phyloP scores from a whole-genome alignment of 2,329 filamentous ascomycete species.

The Trichoderma atroviride region DNA sequence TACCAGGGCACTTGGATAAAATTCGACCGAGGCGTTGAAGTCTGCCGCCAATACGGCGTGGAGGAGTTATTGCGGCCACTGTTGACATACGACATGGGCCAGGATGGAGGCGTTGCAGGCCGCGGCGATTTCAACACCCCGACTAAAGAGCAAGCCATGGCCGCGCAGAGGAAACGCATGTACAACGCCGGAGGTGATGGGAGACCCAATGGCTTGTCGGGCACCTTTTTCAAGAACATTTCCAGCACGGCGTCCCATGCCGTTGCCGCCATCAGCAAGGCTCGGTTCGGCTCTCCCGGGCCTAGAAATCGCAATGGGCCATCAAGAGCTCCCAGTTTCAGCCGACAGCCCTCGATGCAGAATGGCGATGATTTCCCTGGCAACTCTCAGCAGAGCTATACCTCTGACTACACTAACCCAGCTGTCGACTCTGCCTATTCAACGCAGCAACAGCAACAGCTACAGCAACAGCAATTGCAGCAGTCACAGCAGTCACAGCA shows the following conservation, averaged over 20 bases:
- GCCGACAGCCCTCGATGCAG: slow-evolving; percentile 71
- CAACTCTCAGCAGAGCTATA: slow-evolving; percentile 82
- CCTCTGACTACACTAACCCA: slow-evolving; percentile 70
- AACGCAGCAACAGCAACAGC: slow-evolving; percentile 49
- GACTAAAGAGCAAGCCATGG: slow-evolving; percentile 98
- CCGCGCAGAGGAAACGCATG: slow-evolving; percentile 87
- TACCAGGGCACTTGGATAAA: slow-evolving; percentile 99
- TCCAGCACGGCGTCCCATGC: slow-evolving; percentile 90
- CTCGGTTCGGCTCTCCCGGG: slow-evolving; percentile 84
- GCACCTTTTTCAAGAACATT: slow-evolving; percentile 97
- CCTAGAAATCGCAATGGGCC: slow-evolving; percentile 67
- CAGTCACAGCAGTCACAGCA: slow-evolving; percentile 32
- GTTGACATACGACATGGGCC: slow-evolving; percentile 78
- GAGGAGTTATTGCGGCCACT: slow-evolving; percentile 75
- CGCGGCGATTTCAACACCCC: slow-evolving; percentile 85
- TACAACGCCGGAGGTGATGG: slow-evolving; percentile 73
- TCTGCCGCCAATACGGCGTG: slow-evolving; percentile 79
- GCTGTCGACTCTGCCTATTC: slow-evolving; percentile 68
- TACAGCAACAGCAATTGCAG: not conserved
- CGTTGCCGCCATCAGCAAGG: slow-evolving; percentile 95
- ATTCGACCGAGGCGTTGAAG: slow-evolving; percentile 87
- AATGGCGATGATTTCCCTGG: slow-evolving; percentile 68
- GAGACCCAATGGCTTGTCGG: slow-evolving; percentile 67
- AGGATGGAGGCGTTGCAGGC: slow-evolving; percentile 71
- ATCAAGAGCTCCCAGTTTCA: slow-evolving; percentile 68